Evolutionary conservation across 2,329 filamentous ascomycete genomes (phyloP).

Genomic region (Arachnopeziza araneosa): DNA sequence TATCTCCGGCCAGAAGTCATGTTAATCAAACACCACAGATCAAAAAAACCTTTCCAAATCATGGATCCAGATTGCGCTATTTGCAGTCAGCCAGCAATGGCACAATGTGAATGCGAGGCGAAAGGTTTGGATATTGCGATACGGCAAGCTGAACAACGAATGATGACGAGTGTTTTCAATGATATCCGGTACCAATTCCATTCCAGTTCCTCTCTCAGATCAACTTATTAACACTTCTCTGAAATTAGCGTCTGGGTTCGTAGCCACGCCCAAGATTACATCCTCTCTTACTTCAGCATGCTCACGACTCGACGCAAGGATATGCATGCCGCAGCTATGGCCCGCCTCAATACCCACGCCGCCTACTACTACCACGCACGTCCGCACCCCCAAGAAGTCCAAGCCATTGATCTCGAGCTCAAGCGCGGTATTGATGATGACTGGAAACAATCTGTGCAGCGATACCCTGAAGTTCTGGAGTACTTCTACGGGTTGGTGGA

Average conservation of each 20-base stretch:
- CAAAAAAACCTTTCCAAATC: slow-evolving; percentile 42
- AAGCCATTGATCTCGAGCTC: slow-evolving; percentile 57
- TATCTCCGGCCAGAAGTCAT: slow-evolving; percentile 23
- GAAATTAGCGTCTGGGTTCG: slow-evolving; percentile 56
- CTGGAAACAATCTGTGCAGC: slow-evolving; percentile 69
- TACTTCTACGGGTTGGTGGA: slow-evolving; percentile 72
- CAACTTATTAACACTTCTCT: slow-evolving; percentile 2
- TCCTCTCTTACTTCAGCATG: slow-evolving; percentile 58
- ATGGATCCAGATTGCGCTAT: slow-evolving; percentile 68
- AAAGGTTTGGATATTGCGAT: slow-evolving; percentile 59
- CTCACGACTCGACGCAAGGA: slow-evolving; percentile 57
- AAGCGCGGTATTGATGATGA: slow-evolving; percentile 74
- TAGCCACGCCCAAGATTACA: slow-evolving; percentile 61
- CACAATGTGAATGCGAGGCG: slow-evolving; percentile 60
- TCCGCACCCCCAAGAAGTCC: slow-evolving; percentile 57
- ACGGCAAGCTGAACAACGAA: slow-evolving; percentile 55
- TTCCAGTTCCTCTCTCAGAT: background rate
- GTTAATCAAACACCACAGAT: slow-evolving; percentile 27
- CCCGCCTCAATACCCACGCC: slow-evolving; percentile 49
- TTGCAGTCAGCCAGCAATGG: slow-evolving; percentile 53
- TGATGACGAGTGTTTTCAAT: slow-evolving; percentile 57
- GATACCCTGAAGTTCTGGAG: slow-evolving; percentile 76
- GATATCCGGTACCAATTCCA: slow-evolving; percentile 50
- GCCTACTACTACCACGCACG: slow-evolving; percentile 52
- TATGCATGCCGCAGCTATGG: slow-evolving; percentile 49